A percentile compares a stretch with the other conserved stretches of the same genome.
phyloP scores from a whole-genome alignment of 2,329 filamentous ascomycete species.

The Teratosphaeria nubilosa region DNA sequence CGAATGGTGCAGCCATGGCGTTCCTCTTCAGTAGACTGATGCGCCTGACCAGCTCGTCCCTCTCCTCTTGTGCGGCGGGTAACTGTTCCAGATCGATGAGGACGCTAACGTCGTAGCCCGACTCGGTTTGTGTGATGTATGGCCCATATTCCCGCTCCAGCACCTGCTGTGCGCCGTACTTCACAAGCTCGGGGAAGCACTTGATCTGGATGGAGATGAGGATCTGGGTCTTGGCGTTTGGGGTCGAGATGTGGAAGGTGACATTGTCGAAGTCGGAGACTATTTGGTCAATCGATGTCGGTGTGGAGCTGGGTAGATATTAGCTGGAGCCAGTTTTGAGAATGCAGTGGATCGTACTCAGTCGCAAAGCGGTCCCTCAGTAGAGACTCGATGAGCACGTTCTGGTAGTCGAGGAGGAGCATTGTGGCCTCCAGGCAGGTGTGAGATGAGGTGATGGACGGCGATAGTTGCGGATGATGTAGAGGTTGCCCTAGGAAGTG shows the following conservation, averaged over 20 bases:
- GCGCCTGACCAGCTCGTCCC: constrained; percentile 75
- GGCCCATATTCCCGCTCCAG: constrained; percentile 89
- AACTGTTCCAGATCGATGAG: constrained; percentile 79
- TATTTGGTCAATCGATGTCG: constrained; percentile 88
- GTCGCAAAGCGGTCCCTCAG: constrained; percentile 78
- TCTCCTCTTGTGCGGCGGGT: constrained; percentile 72
- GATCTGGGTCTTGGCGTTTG: constrained; percentile 87
- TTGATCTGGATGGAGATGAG: constrained; percentile 89
- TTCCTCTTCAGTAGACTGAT: constrained; percentile 93
- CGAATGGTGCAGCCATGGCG: constrained; percentile 96
- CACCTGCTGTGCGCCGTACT: constrained; percentile 85
- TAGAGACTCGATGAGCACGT: constrained; percentile 92
- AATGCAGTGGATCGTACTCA: constrained; percentile 10
- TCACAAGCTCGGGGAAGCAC: constrained; percentile 84
- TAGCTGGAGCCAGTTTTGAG: constrained; percentile 15
- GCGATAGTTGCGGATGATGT: too few relatives aligned
- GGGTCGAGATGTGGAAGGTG: constrained; percentile 96
- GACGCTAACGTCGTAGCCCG: constrained; percentile 93
- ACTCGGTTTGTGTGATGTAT: constrained; percentile 79
- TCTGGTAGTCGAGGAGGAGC: constrained; percentile 98
- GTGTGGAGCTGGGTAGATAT: constrained; percentile 55
- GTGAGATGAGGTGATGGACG: background rate
- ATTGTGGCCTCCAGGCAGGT: constrained; percentile 28
- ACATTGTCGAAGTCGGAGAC: constrained; percentile 99
- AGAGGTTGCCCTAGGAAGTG: background rate